phyloP scores from a whole-genome alignment of 768 basidiomycete genomes.

The Suillus paluster region DNA sequence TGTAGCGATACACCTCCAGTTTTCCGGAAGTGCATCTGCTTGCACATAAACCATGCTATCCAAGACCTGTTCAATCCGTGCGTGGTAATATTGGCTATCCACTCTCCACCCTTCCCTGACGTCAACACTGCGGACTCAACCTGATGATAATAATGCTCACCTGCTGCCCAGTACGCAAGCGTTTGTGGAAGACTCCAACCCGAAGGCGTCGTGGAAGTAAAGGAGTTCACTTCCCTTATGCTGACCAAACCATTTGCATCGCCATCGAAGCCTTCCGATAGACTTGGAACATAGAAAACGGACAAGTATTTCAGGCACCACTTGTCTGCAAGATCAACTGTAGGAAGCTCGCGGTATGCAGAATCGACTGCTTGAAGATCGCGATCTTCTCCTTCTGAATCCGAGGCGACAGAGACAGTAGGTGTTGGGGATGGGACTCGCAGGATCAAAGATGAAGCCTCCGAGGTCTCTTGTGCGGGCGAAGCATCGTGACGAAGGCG shows the following conservation, averaged over 20 bases:
- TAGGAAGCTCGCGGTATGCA: not conserved
- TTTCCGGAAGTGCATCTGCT: constrained; percentile 18
- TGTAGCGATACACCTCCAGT: constrained; percentile 25
- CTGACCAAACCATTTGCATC: constrained; percentile 45
- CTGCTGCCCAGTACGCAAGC: constrained; percentile 40
- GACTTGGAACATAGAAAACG: constrained; percentile 25
- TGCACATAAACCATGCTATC: constrained; percentile 26
- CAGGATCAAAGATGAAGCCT: not conserved
- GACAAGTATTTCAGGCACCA: constrained; percentile 2
- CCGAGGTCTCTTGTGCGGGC: not conserved
- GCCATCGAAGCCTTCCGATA: constrained; percentile 46
- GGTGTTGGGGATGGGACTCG: not conserved
- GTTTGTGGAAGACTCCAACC: constrained; percentile 39
- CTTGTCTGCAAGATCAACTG: not conserved
- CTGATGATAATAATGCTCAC: constrained; percentile 23
- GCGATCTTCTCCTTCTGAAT: not conserved
- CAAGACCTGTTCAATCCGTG: constrained; percentile 20
- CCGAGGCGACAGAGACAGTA: not conserved
- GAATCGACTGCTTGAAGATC: not conserved
- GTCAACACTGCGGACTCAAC: constrained; percentile 26
- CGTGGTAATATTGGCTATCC: constrained; percentile 12
- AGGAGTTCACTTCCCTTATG: constrained; percentile 37
- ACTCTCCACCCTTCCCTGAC: not conserved
- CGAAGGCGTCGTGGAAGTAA: constrained; percentile 33
- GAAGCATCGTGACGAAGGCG: not conserved